Evolutionary conservation across 2,329 filamentous ascomycete genomes (phyloP), one percentile per base, ranked within the genome.

Genomic region (Calonectria pseudoturangicola): DNA sequence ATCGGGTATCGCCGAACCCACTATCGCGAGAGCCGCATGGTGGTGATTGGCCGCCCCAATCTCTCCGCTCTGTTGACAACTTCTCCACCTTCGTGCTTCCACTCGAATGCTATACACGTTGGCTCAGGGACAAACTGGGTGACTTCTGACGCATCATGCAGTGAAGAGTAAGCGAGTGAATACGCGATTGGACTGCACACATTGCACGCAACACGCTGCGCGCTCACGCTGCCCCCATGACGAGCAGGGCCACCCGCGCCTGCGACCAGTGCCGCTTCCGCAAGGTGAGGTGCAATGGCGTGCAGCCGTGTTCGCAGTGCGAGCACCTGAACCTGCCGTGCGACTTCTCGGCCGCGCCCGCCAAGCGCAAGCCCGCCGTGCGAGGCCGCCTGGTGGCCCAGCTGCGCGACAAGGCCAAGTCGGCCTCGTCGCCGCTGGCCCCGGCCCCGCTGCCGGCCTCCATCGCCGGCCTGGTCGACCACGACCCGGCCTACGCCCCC

Each of bases 231-330:
- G 27, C 41, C 50, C 43, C 45, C 60, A 73, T 73, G 71, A 64
- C 71, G 41, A 43, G 27, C 33, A 73, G 77, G 50, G 56, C 74
- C 45, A 73, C 79, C 48, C 79, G 79, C 54, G 84, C 84, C 68
- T 85, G 84, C 75, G 83, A 85, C 71, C 82, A 82, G 58, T 85
- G 84, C 73, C 82, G 84, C 45, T 75, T 85, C 65, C 82, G 84
- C 64, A 85, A 85, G 73, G 84, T 85, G 43, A 81, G 80, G 66
- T 85, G 84, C 75, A 84, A 81, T 58, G 82, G 81, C 69, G 70
- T 72, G 25, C 74, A 75, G 50, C 84, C 84, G 1, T 85, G 84
- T 66, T 81, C 81, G 0, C 83, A 84, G 62, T 85, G 84, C 71
- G 78, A 79, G 4, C 83, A 85, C 47, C 80, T 84, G 45, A 79